Evolutionary conservation across 805 yeast genomes (phyloP).

Genomic region (Jamesozyma spencerorum): DNA sequence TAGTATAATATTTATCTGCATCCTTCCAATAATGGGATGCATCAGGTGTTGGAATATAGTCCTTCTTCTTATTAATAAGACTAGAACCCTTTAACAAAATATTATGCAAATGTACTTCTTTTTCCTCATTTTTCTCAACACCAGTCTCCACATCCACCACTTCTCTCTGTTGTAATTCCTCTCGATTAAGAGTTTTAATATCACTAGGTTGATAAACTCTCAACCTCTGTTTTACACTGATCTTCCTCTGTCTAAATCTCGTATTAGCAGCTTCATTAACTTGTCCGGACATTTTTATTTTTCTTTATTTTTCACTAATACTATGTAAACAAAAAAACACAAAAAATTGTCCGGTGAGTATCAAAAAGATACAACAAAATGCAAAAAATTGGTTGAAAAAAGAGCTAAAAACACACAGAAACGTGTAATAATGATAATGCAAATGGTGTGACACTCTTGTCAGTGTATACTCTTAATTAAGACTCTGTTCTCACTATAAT

Average conservation of each 20-base stretch:
- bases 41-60: conserved; percentile 92
- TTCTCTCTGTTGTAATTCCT: conserved; percentile 57
- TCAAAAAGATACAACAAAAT: not conserved
- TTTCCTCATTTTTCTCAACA: conserved; percentile 95
- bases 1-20: conserved; percentile 60
- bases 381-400: not conserved
- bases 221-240: conserved; percentile 81
- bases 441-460: too few species aligned
- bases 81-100: conserved; percentile 57
- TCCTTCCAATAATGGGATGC: conserved; percentile 80
- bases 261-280: conserved; percentile 35
- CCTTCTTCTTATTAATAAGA: conserved; percentile 29
- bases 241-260: conserved; percentile 88
- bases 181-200: conserved; percentile 65
- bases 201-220: conserved; percentile 71
- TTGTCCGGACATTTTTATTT: too few species aligned
- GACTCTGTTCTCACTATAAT: too few species aligned
- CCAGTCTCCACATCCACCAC: conserved; percentile 89
- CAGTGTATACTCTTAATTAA: too few species aligned
- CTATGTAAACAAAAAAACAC: too few species aligned
- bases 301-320: too few species aligned
- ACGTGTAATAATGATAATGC: not conserved
- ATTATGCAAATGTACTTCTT: conserved; percentile 88
- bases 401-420: not conserved
- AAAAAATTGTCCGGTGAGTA: not conserved